Conservation (phyloP, 2,329 filamentous ascomycete species). For the Simplicillium sp. region DNA sequence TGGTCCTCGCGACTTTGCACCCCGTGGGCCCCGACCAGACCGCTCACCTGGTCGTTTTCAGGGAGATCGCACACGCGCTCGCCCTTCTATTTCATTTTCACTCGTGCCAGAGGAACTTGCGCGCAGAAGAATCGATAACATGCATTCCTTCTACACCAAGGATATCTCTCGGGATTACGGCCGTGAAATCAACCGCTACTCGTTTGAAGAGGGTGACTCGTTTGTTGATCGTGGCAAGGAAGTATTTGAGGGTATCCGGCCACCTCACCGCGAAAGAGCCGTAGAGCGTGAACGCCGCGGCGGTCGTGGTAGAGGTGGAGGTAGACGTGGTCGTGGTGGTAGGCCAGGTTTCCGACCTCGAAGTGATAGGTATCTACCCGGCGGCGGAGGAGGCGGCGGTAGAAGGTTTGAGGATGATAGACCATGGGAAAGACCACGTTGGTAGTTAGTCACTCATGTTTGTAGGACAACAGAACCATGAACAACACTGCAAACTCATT, state of each 20-base stretch:
- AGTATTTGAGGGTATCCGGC: slow-evolving; percentile 55
- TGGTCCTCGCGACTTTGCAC: too few species aligned
- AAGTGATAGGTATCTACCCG: neutral
- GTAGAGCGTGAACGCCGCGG: slow-evolving; percentile 21
- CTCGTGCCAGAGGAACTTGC: slow-evolving; percentile 58
- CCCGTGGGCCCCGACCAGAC: too few species aligned
- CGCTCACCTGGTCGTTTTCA: too few species aligned
- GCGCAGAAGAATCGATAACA: slow-evolving; percentile 51
- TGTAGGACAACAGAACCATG: too few species aligned
- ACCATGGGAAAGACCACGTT: too few species aligned
- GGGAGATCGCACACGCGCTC: slow-evolving; percentile 25
- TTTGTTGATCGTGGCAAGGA: slow-evolving; percentile 68
- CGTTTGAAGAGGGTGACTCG: slow-evolving; percentile 56
- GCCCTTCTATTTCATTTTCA: slow-evolving; percentile 33
- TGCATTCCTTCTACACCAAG: slow-evolving; percentile 36
- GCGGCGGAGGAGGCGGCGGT: slow-evolving; percentile 13
- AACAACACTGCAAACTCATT: neutral
- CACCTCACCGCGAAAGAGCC: slow-evolving; percentile 40
- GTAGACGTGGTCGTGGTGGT: slow-evolving; percentile 13
- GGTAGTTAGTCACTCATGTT: neutral
- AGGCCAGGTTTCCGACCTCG: slow-evolving; percentile 13
- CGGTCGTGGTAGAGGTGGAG: slow-evolving; percentile 18
- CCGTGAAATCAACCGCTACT: slow-evolving; percentile 55
- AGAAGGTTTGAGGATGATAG: too few species aligned
- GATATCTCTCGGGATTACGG: slow-evolving; percentile 31